Conservation (phyloP, 768 basidiomycete genomes). For the Pisolithus albus region DNA sequence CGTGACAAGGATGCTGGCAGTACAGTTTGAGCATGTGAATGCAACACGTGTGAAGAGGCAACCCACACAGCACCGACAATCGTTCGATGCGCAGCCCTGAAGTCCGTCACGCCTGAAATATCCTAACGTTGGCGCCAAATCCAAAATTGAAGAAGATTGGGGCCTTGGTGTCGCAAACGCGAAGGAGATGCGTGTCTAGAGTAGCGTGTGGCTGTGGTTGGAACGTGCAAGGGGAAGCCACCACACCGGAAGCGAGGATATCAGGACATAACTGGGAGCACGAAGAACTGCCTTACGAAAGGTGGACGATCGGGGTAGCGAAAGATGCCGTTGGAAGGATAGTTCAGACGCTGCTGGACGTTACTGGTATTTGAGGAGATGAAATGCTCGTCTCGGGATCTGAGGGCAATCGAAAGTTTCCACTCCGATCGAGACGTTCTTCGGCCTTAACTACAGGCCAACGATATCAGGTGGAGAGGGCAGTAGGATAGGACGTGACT, state of each 20-base stretch:
- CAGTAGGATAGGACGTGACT: no score
- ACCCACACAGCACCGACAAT: no score
- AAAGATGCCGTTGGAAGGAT: conserved; percentile 85
- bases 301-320: conserved; percentile 53
- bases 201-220: conserved; percentile 45
- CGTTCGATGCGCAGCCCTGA: no score
- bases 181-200: conserved; percentile 63
- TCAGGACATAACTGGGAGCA: conserved; percentile 42
- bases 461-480: no score
- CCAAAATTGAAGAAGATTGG: conserved; percentile 89
- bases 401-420: conserved; percentile 46
- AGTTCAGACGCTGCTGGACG: conserved; percentile 29
- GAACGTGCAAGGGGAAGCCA: conserved; percentile 79
- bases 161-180: conserved; percentile 54
- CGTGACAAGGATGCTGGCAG: no score
- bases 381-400: conserved; percentile 55
- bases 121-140: conserved; percentile 85
- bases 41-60: no score
- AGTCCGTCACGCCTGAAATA: conserved; percentile 27
- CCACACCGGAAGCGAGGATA: conserved; percentile 50
- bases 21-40: no score
- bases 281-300: conserved; percentile 55
- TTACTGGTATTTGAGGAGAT: conserved; percentile 41
- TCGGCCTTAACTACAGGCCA: background rate
- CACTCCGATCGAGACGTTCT: conserved; percentile 24